Evolutionary conservation across 768 basidiomycete genomes (phyloP).

Genomic region (Baorangia bicolor): DNA sequence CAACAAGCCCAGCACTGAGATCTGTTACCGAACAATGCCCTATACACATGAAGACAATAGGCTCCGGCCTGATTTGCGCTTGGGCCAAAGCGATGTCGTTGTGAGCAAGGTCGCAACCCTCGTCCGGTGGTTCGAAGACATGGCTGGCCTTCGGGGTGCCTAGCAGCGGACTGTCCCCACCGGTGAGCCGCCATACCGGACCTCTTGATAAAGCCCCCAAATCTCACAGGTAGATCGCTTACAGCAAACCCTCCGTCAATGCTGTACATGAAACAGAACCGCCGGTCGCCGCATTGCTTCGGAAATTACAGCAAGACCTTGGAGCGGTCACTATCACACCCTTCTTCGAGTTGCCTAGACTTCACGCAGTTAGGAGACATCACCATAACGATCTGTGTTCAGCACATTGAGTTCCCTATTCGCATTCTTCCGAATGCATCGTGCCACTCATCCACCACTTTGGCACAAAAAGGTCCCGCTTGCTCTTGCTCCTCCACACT

Average conservation of each 20-base stretch:
- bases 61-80: conserved; percentile 69
- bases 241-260: conserved; percentile 12
- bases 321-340: conserved; percentile 19
- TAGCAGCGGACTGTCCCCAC: conserved; percentile 5
- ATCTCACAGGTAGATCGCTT: conserved; percentile 12
- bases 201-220: not conserved
- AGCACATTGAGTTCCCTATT: conserved; percentile 10
- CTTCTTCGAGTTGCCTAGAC: conserved; percentile 21
- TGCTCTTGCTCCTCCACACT: conserved; percentile 5
- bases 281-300: conserved; percentile 23
- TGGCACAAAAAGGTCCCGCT: conserved; percentile 17
- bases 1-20: conserved; percentile 56
- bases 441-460: conserved; percentile 13
- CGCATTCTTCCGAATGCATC: conserved; percentile 5
- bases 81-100: conserved; percentile 66
- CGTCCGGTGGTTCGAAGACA: conserved; percentile 70
- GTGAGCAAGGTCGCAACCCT: conserved; percentile 66
- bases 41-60: conserved; percentile 55
- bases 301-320: conserved; percentile 23
- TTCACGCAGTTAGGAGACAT: conserved; percentile 5
- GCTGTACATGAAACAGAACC: conserved; percentile 29
- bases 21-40: conserved; percentile 82
- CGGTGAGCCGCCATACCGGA: conserved; percentile 18
- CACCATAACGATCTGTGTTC: conserved; percentile 16
- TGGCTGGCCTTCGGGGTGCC: conserved; percentile 53